Evolutionary conservation across 2,329 filamentous ascomycete species (phyloP).

Genomic region (Fusarium concolor): DNA sequence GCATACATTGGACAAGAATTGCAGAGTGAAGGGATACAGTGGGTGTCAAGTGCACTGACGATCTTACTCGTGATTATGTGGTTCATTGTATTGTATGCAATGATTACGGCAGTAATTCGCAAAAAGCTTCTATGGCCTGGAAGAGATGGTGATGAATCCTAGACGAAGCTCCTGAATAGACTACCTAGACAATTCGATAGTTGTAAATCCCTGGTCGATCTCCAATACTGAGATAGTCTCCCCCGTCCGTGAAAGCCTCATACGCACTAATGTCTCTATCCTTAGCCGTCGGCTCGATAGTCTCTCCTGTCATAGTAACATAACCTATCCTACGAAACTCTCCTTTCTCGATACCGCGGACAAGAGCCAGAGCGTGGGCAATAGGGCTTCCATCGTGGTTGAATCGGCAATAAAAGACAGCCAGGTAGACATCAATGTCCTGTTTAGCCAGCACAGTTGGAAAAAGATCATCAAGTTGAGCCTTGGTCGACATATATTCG

Average conservation of each 20-base stretch:
- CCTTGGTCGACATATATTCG: too few relatives aligned
- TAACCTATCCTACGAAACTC: conserved; percentile 34
- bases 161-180: background rate
- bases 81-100: conserved; percentile 42
- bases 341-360: conserved; percentile 19
- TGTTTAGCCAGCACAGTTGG: too few relatives aligned
- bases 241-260: conserved; percentile 11
- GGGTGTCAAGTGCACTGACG: conserved; percentile 42
- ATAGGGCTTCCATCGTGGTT: too few relatives aligned
- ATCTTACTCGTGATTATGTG: conserved; percentile 39
- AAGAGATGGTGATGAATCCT: conserved; percentile 39
- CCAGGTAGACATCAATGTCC: too few relatives aligned
- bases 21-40: conserved; percentile 40
- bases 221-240: conserved; percentile 20
- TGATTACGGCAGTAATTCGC: conserved; percentile 33
- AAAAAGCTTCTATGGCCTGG: conserved; percentile 46
- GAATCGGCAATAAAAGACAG: too few relatives aligned
- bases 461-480: too few relatives aligned
- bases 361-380: conserved; percentile 12
- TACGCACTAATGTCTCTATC: conserved; percentile 27
- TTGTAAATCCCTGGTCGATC: conserved; percentile 13
- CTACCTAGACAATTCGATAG: conserved; percentile 27
- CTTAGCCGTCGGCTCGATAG: conserved; percentile 3
- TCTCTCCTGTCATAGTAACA: background rate
- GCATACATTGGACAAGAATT: conserved; percentile 42